Percentiles rank a stretch among this genome's conserved stretches.
These are phyloP conservation scores for Aphanomyces stellatus DNA, from an alignment of 352 stramenopile genomes.

Conservation along the genomic window DNA sequence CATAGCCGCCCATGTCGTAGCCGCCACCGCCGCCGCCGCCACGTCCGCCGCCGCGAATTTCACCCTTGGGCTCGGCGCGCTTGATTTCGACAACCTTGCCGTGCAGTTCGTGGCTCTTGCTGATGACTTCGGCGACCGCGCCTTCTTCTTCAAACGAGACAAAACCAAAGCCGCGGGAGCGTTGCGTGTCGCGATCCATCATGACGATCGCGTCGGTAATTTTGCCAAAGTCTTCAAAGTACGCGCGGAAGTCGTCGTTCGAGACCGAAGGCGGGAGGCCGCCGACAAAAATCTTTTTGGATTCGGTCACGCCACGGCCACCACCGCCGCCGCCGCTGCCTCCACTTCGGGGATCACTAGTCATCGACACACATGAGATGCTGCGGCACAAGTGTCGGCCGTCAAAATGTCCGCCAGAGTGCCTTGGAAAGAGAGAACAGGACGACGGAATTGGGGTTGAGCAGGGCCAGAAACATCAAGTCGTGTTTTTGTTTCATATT, in stretches of 20 bases:
- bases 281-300: conserved; percentile 92
- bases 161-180: conserved; percentile 89
- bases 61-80: conserved; percentile 73
- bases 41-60: conserved; percentile 30
- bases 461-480: background rate
- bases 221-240: conserved; percentile 87
- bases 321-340: conserved; percentile 23
- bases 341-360: conserved; percentile 11
- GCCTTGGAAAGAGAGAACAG: background rate
- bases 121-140: conserved; percentile 82
- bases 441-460: background rate
- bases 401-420: too few relatives aligned
- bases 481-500: conserved; percentile 3
- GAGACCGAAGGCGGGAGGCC: conserved; percentile 76
- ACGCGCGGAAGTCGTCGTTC: conserved; percentile 86
- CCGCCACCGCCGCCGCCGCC: conserved; percentile 22
- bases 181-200: conserved; percentile 88
- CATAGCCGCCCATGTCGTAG: conserved; percentile 29
- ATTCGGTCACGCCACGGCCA: conserved; percentile 39
- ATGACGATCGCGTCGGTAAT: conserved; percentile 90
- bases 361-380: background rate
- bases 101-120: conserved; percentile 84
- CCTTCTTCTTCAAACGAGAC: conserved; percentile 88
- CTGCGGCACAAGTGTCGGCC: background rate
- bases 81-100: conserved; percentile 89